phyloP scores from a whole-genome alignment of 768 basidiomycete species.

The Boletus sensibilis region DNA sequence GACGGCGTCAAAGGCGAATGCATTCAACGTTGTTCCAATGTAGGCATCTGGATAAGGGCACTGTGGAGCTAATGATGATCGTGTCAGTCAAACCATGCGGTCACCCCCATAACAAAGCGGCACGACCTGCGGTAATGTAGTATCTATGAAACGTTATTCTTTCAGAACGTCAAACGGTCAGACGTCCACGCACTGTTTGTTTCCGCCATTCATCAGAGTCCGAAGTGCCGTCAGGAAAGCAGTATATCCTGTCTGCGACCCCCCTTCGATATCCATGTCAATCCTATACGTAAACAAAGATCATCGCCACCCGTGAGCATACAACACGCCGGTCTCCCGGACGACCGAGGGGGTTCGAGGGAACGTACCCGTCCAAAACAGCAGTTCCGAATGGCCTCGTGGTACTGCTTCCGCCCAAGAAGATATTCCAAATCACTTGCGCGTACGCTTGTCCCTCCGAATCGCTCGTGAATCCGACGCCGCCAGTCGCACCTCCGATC shows the following conservation, averaged over 20 bases:
- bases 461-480: constrained; percentile 58
- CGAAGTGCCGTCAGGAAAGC: constrained; percentile 32
- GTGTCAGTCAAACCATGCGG: constrained; percentile 3
- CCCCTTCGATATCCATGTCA: constrained; percentile 52
- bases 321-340: not conserved
- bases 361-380: constrained; percentile 63
- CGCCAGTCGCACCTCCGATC: constrained; percentile 61
- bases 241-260: constrained; percentile 30
- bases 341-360: not conserved
- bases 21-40: constrained; percentile 42
- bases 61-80: constrained; percentile 32
- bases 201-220: constrained; percentile 28
- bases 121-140: constrained; percentile 43
- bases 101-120: not conserved
- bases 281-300: constrained; percentile 20
- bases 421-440: constrained; percentile 64
- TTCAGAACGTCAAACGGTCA: not conserved
- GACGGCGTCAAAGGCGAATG: constrained; percentile 46
- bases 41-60: constrained; percentile 50
- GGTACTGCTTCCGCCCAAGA: constrained; percentile 59
- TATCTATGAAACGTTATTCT: constrained; percentile 28
- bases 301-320: not conserved
- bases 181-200: constrained; percentile 23
- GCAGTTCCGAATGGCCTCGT: constrained; percentile 72
- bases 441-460: constrained; percentile 58